Percentiles rank a stretch among this genome's conserved stretches.
Evolutionary conservation across 495 filamentous ascomycete species (phyloP).

Genomic region (Podospora appendiculata): DNA sequence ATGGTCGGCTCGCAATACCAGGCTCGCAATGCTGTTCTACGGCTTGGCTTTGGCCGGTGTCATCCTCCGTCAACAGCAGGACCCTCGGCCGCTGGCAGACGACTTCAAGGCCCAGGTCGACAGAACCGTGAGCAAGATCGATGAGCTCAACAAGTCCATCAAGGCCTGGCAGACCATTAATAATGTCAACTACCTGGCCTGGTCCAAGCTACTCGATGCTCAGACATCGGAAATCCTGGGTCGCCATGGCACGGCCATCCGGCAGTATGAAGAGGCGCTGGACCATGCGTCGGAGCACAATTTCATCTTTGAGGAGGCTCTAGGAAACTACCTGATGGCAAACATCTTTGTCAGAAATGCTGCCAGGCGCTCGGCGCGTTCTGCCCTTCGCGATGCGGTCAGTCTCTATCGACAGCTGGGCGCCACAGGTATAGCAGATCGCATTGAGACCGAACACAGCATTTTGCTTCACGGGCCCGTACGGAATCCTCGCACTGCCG

Average conservation of each 20-base stretch:
- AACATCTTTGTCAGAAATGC: slow-evolving; percentile 66
- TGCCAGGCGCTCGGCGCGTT: slow-evolving; percentile 64
- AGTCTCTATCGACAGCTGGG: slow-evolving; percentile 66
- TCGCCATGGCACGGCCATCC: slow-evolving; percentile 54
- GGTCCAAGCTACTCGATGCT: slow-evolving; percentile 68
- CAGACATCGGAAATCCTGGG: slow-evolving; percentile 59
- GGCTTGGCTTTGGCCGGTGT: slow-evolving; percentile 59
- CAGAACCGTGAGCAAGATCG: slow-evolving; percentile 47
- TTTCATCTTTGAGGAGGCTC: slow-evolving; percentile 72
- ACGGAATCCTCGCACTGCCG: slow-evolving; percentile 50
- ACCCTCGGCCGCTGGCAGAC: slow-evolving; percentile 40
- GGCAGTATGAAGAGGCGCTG: slow-evolving; percentile 64
- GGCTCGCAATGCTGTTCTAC: slow-evolving; percentile 59
- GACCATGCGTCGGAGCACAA: slow-evolving; percentile 75
- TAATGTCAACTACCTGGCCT: slow-evolving; percentile 72
- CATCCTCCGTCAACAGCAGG: slow-evolving; percentile 49
- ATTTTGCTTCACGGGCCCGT: slow-evolving; percentile 62
- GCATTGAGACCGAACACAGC: slow-evolving; percentile 62
- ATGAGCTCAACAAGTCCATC: slow-evolving; percentile 49
- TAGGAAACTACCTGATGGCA: slow-evolving; percentile 68
- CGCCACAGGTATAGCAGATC: slow-evolving; percentile 64
- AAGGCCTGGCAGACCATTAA: slow-evolving; percentile 60
- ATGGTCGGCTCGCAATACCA: slow-evolving; percentile 65
- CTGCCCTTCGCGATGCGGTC: slow-evolving; percentile 63
- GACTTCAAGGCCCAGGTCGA: slow-evolving; percentile 47